Evolutionary conservation across 2,329 filamentous ascomycete genomes (phyloP).

Genomic region (Fusarium bactridioides): DNA sequence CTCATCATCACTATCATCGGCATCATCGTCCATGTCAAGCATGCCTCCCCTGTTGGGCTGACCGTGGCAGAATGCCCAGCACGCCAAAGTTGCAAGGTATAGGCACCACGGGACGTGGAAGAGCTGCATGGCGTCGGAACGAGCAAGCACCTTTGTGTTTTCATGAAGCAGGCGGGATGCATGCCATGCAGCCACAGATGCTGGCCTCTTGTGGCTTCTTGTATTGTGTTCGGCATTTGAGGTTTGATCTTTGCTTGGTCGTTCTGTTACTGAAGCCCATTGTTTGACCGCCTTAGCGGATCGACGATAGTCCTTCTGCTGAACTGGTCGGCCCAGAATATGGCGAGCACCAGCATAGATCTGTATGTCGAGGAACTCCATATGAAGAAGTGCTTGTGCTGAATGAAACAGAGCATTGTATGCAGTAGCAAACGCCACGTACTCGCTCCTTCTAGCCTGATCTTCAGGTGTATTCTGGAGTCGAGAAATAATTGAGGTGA

Average conservation of each 20-base stretch:
- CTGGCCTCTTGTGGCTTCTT: neutral
- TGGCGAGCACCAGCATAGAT: neutral
- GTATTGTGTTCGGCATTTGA: neutral
- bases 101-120: slow-evolving; percentile 3
- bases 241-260: neutral
- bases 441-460: neutral
- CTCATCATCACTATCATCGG: neutral
- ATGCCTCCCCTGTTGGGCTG: neutral
- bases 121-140: slow-evolving; percentile 1
- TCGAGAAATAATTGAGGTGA: neutral
- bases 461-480: neutral
- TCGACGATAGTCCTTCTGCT: neutral
- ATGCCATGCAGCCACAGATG: neutral
- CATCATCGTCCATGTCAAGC: neutral
- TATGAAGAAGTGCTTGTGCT: neutral
- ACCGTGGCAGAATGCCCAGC: neutral
- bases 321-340: neutral
- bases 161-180: neutral
- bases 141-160: neutral
- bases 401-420: slow-evolving; percentile 1
- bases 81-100: neutral
- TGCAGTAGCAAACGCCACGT: neutral
- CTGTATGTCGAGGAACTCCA: neutral
- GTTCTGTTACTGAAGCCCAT: neutral
- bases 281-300: neutral